A percentile compares a stretch with the other conserved stretches of the same genome.
These are phyloP conservation scores for Plectosphaerella sp. DNA, from an alignment of 2,329 filamentous ascomycete species.

Conservation along the genomic window DNA sequence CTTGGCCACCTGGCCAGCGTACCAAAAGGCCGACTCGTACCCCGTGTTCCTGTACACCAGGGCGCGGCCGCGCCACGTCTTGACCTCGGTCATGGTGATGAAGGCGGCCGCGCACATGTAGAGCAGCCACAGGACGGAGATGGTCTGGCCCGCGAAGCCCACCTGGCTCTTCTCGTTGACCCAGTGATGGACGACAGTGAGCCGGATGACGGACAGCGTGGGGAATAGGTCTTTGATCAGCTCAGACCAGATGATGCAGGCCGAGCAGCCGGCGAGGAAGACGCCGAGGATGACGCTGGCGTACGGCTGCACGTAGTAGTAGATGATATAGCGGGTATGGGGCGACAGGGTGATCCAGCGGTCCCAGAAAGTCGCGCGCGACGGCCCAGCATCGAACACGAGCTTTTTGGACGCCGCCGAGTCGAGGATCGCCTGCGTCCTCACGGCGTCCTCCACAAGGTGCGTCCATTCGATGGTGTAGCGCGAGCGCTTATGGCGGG, in stretches of 20 bases:
- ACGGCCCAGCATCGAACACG: slow-evolving; percentile 61
- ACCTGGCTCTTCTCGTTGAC: slow-evolving; percentile 68
- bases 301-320: slow-evolving; percentile 70
- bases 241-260: slow-evolving; percentile 89
- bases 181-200: slow-evolving; percentile 71
- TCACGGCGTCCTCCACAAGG: slow-evolving; percentile 68
- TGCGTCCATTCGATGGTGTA: slow-evolving; percentile 84
- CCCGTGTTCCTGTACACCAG: slow-evolving; percentile 89
- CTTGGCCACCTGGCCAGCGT: slow-evolving; percentile 85
- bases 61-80: slow-evolving; percentile 95
- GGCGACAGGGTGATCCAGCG: slow-evolving; percentile 66
- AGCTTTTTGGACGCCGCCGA: slow-evolving; percentile 76
- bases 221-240: slow-evolving; percentile 78
- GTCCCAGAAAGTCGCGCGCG: slow-evolving; percentile 49
- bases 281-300: slow-evolving; percentile 60
- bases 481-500: slow-evolving; percentile 75
- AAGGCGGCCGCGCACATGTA: slow-evolving; percentile 95
- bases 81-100: slow-evolving; percentile 83
- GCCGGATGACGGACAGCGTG: slow-evolving; percentile 64
- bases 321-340: slow-evolving; percentile 72
- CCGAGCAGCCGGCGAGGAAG: slow-evolving; percentile 69
- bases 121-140: slow-evolving; percentile 82
- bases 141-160: slow-evolving; percentile 79
- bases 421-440: slow-evolving; percentile 78
- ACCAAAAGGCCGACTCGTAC: slow-evolving; percentile 92